Percentiles rank a stretch among this genome's conserved stretches.
Evolutionary conservation across 2,329 filamentous ascomycete species (phyloP).

Genomic region (Fusarium hainanense): DNA sequence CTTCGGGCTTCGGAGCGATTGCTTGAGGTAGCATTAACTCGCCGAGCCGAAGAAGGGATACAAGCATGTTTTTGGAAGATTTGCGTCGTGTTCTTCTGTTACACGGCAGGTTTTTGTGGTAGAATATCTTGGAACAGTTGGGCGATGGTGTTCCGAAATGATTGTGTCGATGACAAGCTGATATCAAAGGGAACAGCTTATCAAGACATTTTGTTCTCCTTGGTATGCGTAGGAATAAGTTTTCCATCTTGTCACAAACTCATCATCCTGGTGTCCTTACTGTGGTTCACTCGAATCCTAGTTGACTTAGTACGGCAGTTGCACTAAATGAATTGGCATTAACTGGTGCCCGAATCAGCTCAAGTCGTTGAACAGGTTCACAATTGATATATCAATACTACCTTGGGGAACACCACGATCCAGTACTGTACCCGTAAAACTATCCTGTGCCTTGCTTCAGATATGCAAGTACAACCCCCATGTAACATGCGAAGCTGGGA

Average conservation of each 20-base stretch:
- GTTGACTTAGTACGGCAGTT: not conserved
- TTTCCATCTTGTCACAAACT: not conserved
- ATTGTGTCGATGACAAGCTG: not conserved
- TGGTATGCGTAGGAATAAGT: not conserved
- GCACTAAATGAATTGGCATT: not conserved
- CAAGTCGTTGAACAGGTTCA: not conserved
- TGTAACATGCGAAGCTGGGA: not conserved
- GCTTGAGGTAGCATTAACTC: conserved; percentile 22
- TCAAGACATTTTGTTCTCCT: not conserved
- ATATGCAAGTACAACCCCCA: not conserved
- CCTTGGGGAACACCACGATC: not conserved
- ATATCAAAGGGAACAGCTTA: not conserved
- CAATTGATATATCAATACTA: not conserved
- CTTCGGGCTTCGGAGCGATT: conserved; percentile 11
- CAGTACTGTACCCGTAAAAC: not conserved
- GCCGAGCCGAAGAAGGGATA: conserved; percentile 28
- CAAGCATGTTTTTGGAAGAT: not conserved
- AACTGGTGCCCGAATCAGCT: not conserved
- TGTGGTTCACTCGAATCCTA: not conserved
- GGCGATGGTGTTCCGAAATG: not conserved
- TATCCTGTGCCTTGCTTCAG: not conserved
- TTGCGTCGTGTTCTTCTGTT: conserved; percentile 1
- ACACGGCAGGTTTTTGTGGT: conserved; percentile 7
- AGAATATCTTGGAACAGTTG: not conserved
- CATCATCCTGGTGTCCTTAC: not conserved